A percentile compares a stretch with the other conserved stretches of the same genome.
These are phyloP conservation scores for Arthrobotrys sphaeroides DNA, from an alignment of 2,329 filamentous ascomycete genomes.

Conservation along the genomic window DNA sequence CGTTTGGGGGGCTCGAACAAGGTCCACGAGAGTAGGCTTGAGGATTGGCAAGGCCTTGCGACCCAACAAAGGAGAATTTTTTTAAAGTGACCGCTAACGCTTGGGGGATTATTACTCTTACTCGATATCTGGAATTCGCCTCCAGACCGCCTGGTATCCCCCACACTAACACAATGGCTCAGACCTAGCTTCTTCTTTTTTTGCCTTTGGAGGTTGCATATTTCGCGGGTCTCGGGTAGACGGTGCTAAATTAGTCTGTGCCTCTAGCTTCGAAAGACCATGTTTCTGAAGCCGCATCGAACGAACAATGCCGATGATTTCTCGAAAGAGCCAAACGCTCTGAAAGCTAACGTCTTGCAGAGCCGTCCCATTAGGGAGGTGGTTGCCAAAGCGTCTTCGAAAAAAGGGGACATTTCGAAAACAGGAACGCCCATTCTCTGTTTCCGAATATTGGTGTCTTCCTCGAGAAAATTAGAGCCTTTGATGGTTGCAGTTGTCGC, in stretches of 20 bases:
- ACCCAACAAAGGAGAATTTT: constrained; percentile 43
- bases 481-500: constrained; percentile 5
- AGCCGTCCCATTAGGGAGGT: constrained; percentile 40
- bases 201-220: constrained; percentile 13
- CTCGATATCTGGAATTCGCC: constrained; percentile 37
- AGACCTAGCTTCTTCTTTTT: constrained; percentile 7
- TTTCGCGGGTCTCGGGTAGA: constrained; percentile 54
- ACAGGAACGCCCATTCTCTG: too few species aligned
- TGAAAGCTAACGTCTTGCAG: constrained; percentile 26
- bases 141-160: constrained; percentile 41
- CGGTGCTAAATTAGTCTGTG: constrained; percentile 33
- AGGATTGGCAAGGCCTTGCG: constrained; percentile 8
- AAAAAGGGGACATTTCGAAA: constrained; percentile 34
- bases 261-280: constrained; percentile 1
- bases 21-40: constrained; percentile 22
- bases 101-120: constrained; percentile 28
- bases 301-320: constrained; percentile 3
- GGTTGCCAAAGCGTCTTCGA: constrained; percentile 29
- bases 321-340: constrained; percentile 14
- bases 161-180: constrained; percentile 44
- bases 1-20: neutral
- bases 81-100: constrained; percentile 28
- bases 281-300: constrained; percentile 9
- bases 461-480: neutral
- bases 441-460: neutral